Percentiles rank a stretch among this genome's conserved stretches.
Conservation (phyloP, 139 green algal genomes). For the Auxenochlorella pyrenoidosa region DNA sequence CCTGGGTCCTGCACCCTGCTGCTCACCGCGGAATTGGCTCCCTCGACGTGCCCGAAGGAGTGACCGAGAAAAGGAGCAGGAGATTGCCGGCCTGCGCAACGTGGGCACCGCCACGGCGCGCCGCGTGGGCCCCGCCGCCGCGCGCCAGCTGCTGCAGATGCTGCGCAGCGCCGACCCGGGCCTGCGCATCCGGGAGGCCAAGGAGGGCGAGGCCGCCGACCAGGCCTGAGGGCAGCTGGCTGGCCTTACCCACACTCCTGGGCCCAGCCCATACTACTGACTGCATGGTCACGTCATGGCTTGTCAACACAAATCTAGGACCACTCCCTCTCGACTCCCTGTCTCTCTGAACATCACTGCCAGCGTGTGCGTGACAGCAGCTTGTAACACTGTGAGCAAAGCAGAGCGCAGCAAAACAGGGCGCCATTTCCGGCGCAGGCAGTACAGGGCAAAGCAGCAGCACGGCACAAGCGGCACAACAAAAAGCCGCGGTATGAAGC, state of each 20-base stretch:
- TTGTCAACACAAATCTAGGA: too few species aligned
- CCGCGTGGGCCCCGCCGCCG: constrained; percentile 39
- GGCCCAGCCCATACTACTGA: too few species aligned
- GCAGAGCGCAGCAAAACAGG: too few species aligned
- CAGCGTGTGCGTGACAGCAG: too few species aligned
- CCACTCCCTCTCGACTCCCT: too few species aligned
- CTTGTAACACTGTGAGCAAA: neutral
- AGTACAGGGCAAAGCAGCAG: too few species aligned
- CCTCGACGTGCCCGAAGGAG: neutral
- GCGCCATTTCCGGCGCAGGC: neutral
- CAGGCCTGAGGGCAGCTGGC: neutral
- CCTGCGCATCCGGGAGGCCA: neutral
- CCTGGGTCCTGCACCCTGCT: neutral
- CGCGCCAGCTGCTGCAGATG: constrained; percentile 38
- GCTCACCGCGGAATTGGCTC: neutral
- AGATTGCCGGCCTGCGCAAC: constrained; percentile 57
- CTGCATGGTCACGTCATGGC: too few species aligned
- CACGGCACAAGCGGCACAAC: too few species aligned
- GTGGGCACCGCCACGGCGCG: constrained; percentile 35
- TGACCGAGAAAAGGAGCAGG: constrained; percentile 49
- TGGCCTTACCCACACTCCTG: too few species aligned
- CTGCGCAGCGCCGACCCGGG: constrained; percentile 29
- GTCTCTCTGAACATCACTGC: too few species aligned
- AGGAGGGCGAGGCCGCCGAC: neutral
- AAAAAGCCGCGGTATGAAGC: too few species aligned